Conservation (phyloP, 192 early-diverging fungal genomes). For the Backusella sp. region DNA sequence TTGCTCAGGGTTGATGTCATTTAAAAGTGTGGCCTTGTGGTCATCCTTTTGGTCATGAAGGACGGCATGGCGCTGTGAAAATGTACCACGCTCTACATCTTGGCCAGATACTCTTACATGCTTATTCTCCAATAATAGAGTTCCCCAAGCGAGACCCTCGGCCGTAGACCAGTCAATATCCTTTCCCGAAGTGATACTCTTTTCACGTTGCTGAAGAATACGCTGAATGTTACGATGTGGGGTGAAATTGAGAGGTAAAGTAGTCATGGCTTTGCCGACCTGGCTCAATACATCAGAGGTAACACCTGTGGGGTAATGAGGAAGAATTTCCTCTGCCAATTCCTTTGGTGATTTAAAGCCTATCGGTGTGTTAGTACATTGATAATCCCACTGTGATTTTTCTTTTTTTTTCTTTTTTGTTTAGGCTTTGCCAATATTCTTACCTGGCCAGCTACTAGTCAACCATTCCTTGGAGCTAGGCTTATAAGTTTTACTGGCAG, state of each 20-base stretch:
- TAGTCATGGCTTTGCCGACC: conserved; percentile 78
- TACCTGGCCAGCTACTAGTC: conserved; percentile 84
- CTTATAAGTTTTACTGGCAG: conserved; percentile 84
- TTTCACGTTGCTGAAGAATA: conserved; percentile 81
- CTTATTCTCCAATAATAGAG: conserved; percentile 86
- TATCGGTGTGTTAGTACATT: not conserved
- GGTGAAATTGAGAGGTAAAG: conserved; percentile 79
- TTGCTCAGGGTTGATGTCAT: conserved; percentile 84
- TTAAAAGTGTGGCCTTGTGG: conserved; percentile 75
- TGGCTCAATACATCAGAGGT: conserved; percentile 69
- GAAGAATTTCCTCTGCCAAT: conserved; percentile 69
- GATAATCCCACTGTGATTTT: not conserved
- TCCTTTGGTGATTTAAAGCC: conserved; percentile 72
- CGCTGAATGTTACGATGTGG: conserved; percentile 82
- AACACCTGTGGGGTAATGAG: conserved; percentile 72
- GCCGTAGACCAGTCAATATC: conserved; percentile 96
- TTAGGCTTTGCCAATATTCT: not conserved
- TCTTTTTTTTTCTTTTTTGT: not conserved
- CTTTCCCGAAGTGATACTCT: conserved; percentile 72
- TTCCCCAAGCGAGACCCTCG: conserved; percentile 90
- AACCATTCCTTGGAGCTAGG: conserved; percentile 91
- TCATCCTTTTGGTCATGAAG: conserved; percentile 93
- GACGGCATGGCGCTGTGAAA: conserved; percentile 97
- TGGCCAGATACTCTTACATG: conserved; percentile 93
- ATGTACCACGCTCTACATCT: conserved; percentile 99